Evolutionary conservation across 73 alveolate species (phyloP).

Genomic region (Stentor roeselii): DNA sequence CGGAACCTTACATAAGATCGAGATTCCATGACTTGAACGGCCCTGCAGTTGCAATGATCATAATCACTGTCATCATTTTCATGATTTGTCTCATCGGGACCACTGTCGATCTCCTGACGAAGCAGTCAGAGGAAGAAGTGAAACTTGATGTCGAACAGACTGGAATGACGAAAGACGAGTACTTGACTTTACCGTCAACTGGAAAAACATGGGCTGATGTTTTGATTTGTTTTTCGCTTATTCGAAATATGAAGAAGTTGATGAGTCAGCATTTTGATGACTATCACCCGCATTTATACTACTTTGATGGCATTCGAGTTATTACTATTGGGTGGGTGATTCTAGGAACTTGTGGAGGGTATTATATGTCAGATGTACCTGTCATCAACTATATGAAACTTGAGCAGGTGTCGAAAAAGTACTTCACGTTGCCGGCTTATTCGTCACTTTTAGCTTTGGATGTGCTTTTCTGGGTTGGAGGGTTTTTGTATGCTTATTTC

Average conservation of each 20-base stretch:
- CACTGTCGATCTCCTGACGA: neutral
- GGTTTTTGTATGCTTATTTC: neutral
- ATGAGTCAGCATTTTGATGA: neutral
- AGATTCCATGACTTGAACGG: neutral
- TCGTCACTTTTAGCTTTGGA: constrained; percentile 4
- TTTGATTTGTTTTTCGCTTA: constrained; percentile 6
- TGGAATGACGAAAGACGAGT: neutral
- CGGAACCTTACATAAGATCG: neutral
- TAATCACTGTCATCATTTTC: neutral
- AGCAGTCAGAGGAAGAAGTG: neutral
- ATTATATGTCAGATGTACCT: neutral
- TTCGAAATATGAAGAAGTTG: neutral
- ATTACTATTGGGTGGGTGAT: constrained; percentile 22
- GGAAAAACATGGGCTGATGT: neutral
- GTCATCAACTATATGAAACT: neutral
- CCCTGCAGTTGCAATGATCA: neutral
- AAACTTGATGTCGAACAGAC: neutral
- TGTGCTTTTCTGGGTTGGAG: neutral
- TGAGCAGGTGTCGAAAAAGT: neutral
- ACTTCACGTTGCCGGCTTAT: neutral
- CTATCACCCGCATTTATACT: neutral
- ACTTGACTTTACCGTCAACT: neutral
- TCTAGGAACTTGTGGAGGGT: constrained; percentile 8
- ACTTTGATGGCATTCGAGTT: neutral
- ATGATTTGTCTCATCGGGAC: neutral